phyloP scores from a whole-genome alignment of 2,329 filamentous ascomycete species.

The Alternaria gansuensis region DNA sequence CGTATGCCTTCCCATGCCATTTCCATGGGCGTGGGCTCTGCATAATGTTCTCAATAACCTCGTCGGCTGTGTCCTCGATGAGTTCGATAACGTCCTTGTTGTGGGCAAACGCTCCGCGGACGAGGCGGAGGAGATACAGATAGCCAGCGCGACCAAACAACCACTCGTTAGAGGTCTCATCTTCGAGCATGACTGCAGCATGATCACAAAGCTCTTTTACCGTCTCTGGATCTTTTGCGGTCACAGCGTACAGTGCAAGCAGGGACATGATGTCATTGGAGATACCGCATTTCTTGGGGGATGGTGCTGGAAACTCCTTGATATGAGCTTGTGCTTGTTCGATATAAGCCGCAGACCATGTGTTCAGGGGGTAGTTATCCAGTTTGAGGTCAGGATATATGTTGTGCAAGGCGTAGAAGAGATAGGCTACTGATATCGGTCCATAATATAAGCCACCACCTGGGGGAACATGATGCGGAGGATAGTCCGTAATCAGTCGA shows the following conservation, averaged over 20 bases:
- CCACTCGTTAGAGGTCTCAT: constrained; percentile 67
- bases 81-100: constrained; percentile 61
- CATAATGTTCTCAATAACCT: constrained; percentile 69
- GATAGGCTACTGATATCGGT: constrained; percentile 60
- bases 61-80: constrained; percentile 63
- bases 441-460: constrained; percentile 62
- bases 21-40: constrained; percentile 66
- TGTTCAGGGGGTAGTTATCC: constrained; percentile 58
- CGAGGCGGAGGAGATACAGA: constrained; percentile 72
- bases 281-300: constrained; percentile 58
- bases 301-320: constrained; percentile 59
- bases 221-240: constrained; percentile 60
- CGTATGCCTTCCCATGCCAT: constrained; percentile 70
- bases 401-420: constrained; percentile 60
- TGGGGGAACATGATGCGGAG: constrained; percentile 57
- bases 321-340: constrained; percentile 61
- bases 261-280: constrained; percentile 62
- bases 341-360: constrained; percentile 61
- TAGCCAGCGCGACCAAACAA: constrained; percentile 73
- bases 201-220: constrained; percentile 62
- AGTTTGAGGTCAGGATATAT: constrained; percentile 59
- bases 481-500: constrained; percentile 59
- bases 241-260: constrained; percentile 60
- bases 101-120: constrained; percentile 65
- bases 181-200: constrained; percentile 57